Base-by-base conservation (phyloP, 495 filamentous ascomycete species). In the Darksidea phi region DNA sequence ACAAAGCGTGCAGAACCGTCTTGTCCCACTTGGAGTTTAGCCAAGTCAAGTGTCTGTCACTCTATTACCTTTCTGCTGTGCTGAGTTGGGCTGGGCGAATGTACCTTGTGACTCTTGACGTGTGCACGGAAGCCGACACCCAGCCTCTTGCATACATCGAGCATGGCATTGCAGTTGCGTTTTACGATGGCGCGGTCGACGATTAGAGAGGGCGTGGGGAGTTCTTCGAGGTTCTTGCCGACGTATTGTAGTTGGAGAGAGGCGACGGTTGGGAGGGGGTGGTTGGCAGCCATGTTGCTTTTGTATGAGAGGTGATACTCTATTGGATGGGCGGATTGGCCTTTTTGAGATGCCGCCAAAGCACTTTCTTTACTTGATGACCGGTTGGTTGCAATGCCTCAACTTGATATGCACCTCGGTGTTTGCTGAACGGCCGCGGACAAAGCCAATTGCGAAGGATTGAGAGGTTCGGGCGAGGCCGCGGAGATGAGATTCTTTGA, bases 31-130 rank as follows among this genome's bases (percentile, higher is more conserved):
- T 95, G 90, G 18, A 94, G 74, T 46, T 79, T 77, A 23, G 91
- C 83, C 52, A 93, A 72, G 71, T 95, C 82, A 4, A 77, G 77
- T 0, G 91, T 95, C 85, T 90, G 64, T 5, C 18, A 5, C 11
- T 15, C 3, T 18, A 23, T 20, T 20, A 36, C 25, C n/a, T 17
- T 42, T 18, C 6, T 20, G 6, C 15, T 18, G 13, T 32, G 24
- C 1, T 26, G 41, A 32, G 17, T 20, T 49, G 13, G 3, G 23
- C 20, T 26, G 41, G 10, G 36, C 8, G 36, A n/a, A 53, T 68
- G 48, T 70, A 87, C 89, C 75, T 95, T 96, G 70, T 95, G 91
- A 21, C 89, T 89, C 67, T 95, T 95, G 54, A 94, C 84, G 72
- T 96, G 91, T 6, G 88, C 84, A 54, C 91, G 76, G 76, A 91